phyloP scores from a whole-genome alignment of 371 early-diverging fungal species.

The Lichtheimia corymbifera region DNA sequence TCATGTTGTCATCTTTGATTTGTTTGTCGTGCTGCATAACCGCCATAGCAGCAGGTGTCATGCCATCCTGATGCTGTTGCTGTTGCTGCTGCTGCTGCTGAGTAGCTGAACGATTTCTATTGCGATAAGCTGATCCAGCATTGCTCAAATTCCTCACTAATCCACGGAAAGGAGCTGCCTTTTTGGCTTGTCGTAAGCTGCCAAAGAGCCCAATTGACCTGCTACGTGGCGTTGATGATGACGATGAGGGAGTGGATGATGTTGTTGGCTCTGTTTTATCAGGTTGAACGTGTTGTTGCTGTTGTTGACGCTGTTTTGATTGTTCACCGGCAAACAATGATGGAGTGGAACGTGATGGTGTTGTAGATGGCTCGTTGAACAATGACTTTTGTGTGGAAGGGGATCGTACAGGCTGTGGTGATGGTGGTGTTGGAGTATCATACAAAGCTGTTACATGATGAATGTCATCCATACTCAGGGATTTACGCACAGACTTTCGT shows the following conservation, averaged over 20 bases:
- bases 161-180: conserved; percentile 19
- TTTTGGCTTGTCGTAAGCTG: conserved; percentile 28
- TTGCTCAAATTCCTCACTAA: conserved; percentile 26
- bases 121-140: conserved; percentile 6
- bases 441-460: conserved; percentile 5
- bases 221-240: background rate
- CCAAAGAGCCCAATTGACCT: conserved; percentile 21
- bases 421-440: conserved; percentile 1
- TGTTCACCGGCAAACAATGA: too few species aligned
- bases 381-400: too few species aligned
- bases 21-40: conserved; percentile 22
- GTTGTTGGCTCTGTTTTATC: too few species aligned
- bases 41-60: conserved; percentile 26
- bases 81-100: conserved; percentile 7
- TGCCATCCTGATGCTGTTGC: conserved; percentile 6
- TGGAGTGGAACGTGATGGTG: too few species aligned
- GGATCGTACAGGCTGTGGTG: background rate
- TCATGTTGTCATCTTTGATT: background rate
- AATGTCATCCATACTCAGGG: conserved; percentile 20
- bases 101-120: background rate
- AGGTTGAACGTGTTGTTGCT: too few species aligned
- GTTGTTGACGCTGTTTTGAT: too few species aligned
- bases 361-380: background rate
- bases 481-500: conserved; percentile 16
- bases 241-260: background rate